These are phyloP conservation scores for Saitozyma sp. DNA, from an alignment of 768 basidiomycete genomes.

Conservation along the genomic window DNA sequence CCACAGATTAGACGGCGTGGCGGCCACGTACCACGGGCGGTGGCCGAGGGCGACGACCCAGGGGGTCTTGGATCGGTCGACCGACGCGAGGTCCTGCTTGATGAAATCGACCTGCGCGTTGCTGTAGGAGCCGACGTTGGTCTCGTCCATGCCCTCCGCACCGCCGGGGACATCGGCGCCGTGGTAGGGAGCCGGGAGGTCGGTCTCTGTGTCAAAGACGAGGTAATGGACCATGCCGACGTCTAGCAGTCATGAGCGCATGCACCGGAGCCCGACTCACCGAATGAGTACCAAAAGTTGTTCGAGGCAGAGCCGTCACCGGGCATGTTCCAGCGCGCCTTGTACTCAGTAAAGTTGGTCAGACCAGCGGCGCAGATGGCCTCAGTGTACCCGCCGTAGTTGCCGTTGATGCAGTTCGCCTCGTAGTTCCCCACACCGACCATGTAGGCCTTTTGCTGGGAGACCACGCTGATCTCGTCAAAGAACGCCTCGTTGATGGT, in stretches of 20 bases:
- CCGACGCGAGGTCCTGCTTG: slow-evolving; percentile 7
- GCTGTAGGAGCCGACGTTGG: not conserved
- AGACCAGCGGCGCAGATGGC: slow-evolving; percentile 10
- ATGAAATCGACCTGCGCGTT: slow-evolving; percentile 1
- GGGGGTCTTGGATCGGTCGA: slow-evolving; percentile 15
- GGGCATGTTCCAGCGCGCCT: not conserved
- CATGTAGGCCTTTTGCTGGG: slow-evolving; percentile 39
- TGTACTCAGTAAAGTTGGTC: slow-evolving; percentile 15
- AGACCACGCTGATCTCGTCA: slow-evolving; percentile 19
- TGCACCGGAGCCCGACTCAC: not conserved
- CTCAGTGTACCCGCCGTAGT: not conserved
- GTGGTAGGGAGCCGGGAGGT: not conserved
- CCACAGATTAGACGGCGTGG: not conserved
- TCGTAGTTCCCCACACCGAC: slow-evolving; percentile 46
- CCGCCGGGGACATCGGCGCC: not conserved
- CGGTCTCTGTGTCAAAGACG: slow-evolving; percentile 15
- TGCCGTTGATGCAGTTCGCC: slow-evolving; percentile 19
- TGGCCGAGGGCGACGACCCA: slow-evolving; percentile 21
- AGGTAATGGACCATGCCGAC: slow-evolving; percentile 17
- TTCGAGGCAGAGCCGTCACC: not conserved
- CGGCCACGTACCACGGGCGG: slow-evolving; percentile 13
- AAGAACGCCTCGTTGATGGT: slow-evolving; percentile 17
- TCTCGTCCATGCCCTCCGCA: not conserved
- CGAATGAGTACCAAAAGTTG: slow-evolving; percentile 9
- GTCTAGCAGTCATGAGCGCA: not conserved